Evolutionary conservation across 495 filamentous ascomycete species (phyloP).

Genomic region (Aspergillus ellipticus): DNA sequence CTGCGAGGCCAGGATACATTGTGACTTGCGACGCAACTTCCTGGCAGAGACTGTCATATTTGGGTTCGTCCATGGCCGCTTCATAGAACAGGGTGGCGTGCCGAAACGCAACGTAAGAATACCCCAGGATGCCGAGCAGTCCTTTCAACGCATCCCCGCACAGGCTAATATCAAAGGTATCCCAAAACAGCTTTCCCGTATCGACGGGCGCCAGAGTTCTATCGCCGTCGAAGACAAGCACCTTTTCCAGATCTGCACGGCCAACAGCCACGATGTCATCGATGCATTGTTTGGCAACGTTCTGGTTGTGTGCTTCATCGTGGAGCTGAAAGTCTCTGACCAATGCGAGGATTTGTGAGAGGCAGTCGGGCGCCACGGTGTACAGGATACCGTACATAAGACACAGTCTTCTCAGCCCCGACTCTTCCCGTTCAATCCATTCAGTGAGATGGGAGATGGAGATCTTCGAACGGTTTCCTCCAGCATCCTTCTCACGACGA

Average conservation of each 20-base stretch:
- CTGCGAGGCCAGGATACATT: slow-evolving; percentile 49
- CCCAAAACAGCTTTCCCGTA: slow-evolving; percentile 41
- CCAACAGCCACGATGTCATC: slow-evolving; percentile 31
- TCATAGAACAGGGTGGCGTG: slow-evolving; percentile 57
- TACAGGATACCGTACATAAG: slow-evolving; percentile 47
- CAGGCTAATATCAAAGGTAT: too few species aligned
- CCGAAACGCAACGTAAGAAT: slow-evolving; percentile 55
- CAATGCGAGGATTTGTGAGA: slow-evolving; percentile 20
- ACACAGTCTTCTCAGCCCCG: slow-evolving; percentile 50
- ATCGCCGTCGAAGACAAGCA: slow-evolving; percentile 58
- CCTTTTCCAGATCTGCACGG: slow-evolving; percentile 29
- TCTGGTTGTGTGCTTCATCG: slow-evolving; percentile 39
- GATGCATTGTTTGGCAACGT: slow-evolving; percentile 29
- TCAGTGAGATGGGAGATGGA: slow-evolving; percentile 40
- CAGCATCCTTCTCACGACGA: slow-evolving; percentile 37
- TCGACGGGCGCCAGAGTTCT: slow-evolving; percentile 54
- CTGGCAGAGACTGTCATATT: slow-evolving; percentile 48
- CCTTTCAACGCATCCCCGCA: slow-evolving; percentile 35
- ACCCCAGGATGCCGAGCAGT: slow-evolving; percentile 50
- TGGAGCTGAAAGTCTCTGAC: slow-evolving; percentile 40
- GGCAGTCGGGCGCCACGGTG: slow-evolving; percentile 15
- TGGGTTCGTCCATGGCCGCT: slow-evolving; percentile 35
- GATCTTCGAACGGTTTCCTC: slow-evolving; percentile 29
- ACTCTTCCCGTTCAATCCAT: slow-evolving; percentile 54
- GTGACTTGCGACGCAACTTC: slow-evolving; percentile 39